phyloP scores from a whole-genome alignment of 805 yeast species.

The Candida wancherniae region DNA sequence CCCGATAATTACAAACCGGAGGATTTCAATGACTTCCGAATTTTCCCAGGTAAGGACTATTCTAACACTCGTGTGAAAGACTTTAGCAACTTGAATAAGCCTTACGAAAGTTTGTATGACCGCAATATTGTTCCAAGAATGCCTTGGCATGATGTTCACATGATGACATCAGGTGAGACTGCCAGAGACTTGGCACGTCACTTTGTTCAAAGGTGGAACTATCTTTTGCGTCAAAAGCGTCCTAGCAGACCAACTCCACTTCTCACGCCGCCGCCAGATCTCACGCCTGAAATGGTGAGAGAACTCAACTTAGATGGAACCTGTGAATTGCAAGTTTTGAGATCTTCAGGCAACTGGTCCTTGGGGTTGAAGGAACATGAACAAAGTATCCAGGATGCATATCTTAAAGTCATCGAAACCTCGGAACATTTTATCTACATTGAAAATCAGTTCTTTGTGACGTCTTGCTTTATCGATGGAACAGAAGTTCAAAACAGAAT shows the following conservation, averaged over 20 bases:
- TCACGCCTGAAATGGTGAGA: conserved; percentile 64
- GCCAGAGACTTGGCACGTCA: conserved; percentile 92
- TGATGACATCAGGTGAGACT: conserved; percentile 89
- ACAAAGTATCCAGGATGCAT: conserved; percentile 88
- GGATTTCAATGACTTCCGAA: conserved; percentile 49
- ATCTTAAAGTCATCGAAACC: conserved; percentile 81
- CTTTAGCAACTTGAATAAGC: conserved; percentile 73
- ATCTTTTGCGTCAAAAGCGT: conserved; percentile 82
- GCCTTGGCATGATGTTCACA: conserved; percentile 99
- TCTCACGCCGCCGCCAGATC: conserved; percentile 87
- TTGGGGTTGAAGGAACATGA: conserved; percentile 82
- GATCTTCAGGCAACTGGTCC: conserved; percentile 94
- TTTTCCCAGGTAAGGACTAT: conserved; percentile 95
- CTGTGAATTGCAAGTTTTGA: conserved; percentile 83
- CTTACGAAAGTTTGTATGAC: conserved; percentile 90
- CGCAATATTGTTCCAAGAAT: conserved; percentile 77
- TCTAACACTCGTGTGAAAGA: conserved; percentile 94
- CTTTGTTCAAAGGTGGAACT: conserved; percentile 97
- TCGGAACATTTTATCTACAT: conserved; percentile 91
- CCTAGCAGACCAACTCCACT: conserved; percentile 93
- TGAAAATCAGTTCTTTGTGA: conserved; percentile 92
- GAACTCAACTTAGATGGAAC: conserved; percentile 67
- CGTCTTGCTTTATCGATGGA: conserved; percentile 84
- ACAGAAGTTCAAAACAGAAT: conserved; percentile 79
- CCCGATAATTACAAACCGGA: conserved; percentile 31